A percentile compares a stretch with the other conserved stretches of the same genome.
These are phyloP conservation scores for Ajuga chamaepitys DNA, from an alignment of 257 asterid genomes.

Conservation along the genomic window DNA sequence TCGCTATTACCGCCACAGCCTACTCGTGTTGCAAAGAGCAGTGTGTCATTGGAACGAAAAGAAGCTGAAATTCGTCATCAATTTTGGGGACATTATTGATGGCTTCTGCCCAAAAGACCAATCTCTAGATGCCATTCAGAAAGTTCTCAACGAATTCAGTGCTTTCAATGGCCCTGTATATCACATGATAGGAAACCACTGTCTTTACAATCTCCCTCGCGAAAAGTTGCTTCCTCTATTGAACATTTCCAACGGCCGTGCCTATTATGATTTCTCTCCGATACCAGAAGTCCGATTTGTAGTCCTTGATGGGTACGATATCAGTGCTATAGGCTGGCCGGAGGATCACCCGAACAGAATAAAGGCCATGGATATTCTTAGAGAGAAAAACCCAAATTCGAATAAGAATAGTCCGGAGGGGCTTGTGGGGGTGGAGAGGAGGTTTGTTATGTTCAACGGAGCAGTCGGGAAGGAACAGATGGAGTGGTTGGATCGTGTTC, in stretches of 20 bases:
- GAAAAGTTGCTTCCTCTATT: slow-evolving; percentile 64
- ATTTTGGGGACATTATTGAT: slow-evolving; percentile 84
- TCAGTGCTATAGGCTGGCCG: slow-evolving; percentile 89
- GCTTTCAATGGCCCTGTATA: slow-evolving; percentile 55
- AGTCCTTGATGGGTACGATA: slow-evolving; percentile 78
- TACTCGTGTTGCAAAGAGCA: slow-evolving; percentile 75
- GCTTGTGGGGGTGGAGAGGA: slow-evolving; percentile 56
- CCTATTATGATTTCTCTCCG: slow-evolving; percentile 88
- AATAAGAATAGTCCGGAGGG: slow-evolving; percentile 93
- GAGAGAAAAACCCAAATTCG: slow-evolving; percentile 67
- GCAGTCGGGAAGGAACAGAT: slow-evolving; percentile 77
- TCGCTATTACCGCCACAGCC: slow-evolving; percentile 81
- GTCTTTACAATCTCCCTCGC: slow-evolving; percentile 95
- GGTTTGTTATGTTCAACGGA: slow-evolving; percentile 92
- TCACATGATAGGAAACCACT: slow-evolving; percentile 96
- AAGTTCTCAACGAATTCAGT: slow-evolving; percentile 40
- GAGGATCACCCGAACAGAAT: slow-evolving; percentile 56
- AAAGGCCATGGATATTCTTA: slow-evolving; percentile 50
- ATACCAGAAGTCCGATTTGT: slow-evolving; percentile 68
- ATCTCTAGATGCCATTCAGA: slow-evolving; percentile 49
- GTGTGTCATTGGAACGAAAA: slow-evolving; percentile 39
- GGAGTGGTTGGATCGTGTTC: slow-evolving; percentile 70
- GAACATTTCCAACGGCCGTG: slow-evolving; percentile 45
- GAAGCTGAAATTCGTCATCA: slow-evolving; percentile 46
- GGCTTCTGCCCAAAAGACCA: slow-evolving; percentile 83